Evolutionary conservation across 169 alveolate genomes (phyloP).

Genomic region (Babesia ovis): DNA sequence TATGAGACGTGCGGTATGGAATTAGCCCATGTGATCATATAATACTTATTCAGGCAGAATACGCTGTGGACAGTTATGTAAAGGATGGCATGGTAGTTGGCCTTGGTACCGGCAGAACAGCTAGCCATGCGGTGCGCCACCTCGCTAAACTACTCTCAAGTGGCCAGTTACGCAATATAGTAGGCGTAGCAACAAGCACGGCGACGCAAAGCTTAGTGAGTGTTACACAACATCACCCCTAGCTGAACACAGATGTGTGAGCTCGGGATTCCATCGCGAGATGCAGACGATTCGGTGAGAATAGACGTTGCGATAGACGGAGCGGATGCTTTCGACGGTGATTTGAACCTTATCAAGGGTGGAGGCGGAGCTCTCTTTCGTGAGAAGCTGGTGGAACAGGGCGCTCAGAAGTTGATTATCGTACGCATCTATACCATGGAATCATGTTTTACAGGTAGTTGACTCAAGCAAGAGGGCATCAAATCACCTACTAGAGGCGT

Average conservation of each 20-base stretch:
- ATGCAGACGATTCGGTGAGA: constrained; percentile 41
- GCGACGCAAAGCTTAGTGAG: constrained; percentile 72
- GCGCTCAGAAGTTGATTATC: constrained; percentile 71
- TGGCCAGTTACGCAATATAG: constrained; percentile 69
- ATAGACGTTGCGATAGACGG: constrained; percentile 85
- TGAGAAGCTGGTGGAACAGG: constrained; percentile 78
- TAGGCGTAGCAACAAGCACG: constrained; percentile 80
- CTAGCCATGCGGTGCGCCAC: constrained; percentile 78
- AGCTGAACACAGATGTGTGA: constrained; percentile 64
- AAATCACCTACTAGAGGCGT: constrained; percentile 65
- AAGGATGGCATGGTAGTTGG: constrained; percentile 76
- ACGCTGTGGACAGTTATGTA: constrained; percentile 81
- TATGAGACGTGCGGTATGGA: constrained; percentile 56
- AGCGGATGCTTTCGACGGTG: constrained; percentile 80
- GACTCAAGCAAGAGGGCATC: constrained; percentile 67
- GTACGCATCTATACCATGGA: constrained; percentile 22
- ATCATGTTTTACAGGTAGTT: constrained; percentile 48
- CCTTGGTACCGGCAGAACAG: constrained; percentile 85
- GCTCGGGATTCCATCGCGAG: constrained; percentile 73
- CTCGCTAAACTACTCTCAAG: constrained; percentile 65
- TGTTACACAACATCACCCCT: background rate
- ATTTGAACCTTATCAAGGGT: constrained; percentile 80
- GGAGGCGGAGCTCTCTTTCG: constrained; percentile 86
- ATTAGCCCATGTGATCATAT: background rate
- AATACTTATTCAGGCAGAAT: constrained; percentile 63